Conservation (phyloP, 352 stramenopile genomes). For the Globisporangium iwayamae region DNA sequence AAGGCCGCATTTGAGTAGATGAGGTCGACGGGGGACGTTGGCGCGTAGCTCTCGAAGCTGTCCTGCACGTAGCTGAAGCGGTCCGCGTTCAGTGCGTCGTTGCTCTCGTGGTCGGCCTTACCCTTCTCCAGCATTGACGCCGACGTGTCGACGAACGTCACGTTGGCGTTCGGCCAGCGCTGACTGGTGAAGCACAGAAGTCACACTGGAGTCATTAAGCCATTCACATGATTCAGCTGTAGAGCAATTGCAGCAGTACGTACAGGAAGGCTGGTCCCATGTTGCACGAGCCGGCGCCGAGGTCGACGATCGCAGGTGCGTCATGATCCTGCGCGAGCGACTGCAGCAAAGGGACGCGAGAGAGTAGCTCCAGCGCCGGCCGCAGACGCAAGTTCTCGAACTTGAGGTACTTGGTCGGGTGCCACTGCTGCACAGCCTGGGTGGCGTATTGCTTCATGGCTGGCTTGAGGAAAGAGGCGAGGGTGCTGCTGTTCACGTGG, state of each 20-base stretch:
- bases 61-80: conserved; percentile 44
- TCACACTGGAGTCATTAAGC: neutral
- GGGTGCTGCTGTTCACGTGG: neutral
- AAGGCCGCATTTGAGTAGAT: conserved; percentile 74
- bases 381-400: conserved; percentile 60
- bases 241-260: conserved; percentile 4
- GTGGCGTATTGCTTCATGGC: conserved; percentile 15
- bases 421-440: conserved; percentile 43
- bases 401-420: conserved; percentile 55
- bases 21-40: conserved; percentile 41
- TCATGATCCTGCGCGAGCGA: conserved; percentile 6
- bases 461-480: neutral
- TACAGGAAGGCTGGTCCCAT: conserved; percentile 64
- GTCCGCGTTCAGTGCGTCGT: conserved; percentile 19
- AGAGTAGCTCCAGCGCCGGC: conserved; percentile 60
- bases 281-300: conserved; percentile 68
- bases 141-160: conserved; percentile 68
- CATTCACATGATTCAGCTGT: neutral
- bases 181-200: conserved; percentile 18
- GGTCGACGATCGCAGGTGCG: conserved; percentile 43
- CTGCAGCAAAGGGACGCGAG: conserved; percentile 28
- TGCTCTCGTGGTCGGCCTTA: conserved; percentile 33
- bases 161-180: conserved; percentile 43
- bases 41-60: conserved; percentile 54
- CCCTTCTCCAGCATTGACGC: conserved; percentile 51